Evolutionary conservation across 1,284 basidiomycete species (phyloP).

Genomic region (Apiotrichum veenhuisii): DNA sequence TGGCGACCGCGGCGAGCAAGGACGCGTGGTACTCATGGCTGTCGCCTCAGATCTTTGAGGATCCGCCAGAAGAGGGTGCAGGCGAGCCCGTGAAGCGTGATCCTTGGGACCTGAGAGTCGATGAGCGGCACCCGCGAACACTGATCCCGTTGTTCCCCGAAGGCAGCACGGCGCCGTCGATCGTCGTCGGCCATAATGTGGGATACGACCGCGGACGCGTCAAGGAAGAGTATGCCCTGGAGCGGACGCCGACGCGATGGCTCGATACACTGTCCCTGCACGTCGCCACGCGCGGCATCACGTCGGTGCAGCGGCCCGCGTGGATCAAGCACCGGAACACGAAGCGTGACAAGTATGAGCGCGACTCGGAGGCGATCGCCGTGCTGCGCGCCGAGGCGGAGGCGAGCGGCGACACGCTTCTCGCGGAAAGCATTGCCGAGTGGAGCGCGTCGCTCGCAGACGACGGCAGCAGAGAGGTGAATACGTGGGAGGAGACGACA

Average conservation of each 20-base stretch:
- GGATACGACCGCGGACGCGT: constrained; percentile 87
- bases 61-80: constrained; percentile 22
- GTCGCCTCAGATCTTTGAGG: constrained; percentile 80
- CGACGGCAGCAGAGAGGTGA: constrained; percentile 31
- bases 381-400: constrained; percentile 53
- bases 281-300: constrained; percentile 90
- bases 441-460: constrained; percentile 37
- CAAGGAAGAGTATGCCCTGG: constrained; percentile 75
- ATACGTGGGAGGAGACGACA: constrained; percentile 82
- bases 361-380: constrained; percentile 36
- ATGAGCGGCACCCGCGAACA: constrained; percentile 27
- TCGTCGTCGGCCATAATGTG: constrained; percentile 92
- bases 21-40: constrained; percentile 95
- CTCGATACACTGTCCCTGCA: constrained; percentile 95
- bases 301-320: constrained; percentile 86
- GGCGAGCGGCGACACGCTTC: constrained; percentile 53
- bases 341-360: constrained; percentile 45
- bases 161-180: constrained; percentile 50
- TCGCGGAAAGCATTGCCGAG: constrained; percentile 25
- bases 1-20: constrained; percentile 81
- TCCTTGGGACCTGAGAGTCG: constrained; percentile 31
- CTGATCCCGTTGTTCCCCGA: constrained; percentile 44
- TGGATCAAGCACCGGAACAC: constrained; percentile 74
- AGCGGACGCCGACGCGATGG: constrained; percentile 71
- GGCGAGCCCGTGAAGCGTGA: not conserved